phyloP scores from a whole-genome alignment of 2,329 filamentous ascomycete species.

The Diaporthe sp. region DNA sequence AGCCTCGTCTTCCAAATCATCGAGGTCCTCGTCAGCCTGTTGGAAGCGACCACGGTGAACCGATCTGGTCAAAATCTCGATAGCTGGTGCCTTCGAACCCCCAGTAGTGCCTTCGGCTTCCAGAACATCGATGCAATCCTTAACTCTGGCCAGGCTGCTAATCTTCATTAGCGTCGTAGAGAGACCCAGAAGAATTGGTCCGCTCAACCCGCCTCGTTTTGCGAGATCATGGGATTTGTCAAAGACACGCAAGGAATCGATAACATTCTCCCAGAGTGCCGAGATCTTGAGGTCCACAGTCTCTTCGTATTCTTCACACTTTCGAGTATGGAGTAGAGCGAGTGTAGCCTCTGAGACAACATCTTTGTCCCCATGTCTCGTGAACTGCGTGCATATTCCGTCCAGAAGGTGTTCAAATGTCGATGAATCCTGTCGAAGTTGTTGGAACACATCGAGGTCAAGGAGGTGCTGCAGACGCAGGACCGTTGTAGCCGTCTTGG shows the following conservation, averaged over 20 bases:
- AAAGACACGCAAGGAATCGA: conserved; percentile 79
- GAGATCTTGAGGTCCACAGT: conserved; percentile 84
- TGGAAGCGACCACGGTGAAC: conserved; percentile 80
- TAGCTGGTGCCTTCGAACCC: conserved; percentile 65
- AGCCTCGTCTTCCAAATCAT: conserved; percentile 84
- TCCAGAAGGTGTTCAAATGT: conserved; percentile 86
- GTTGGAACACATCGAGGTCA: conserved; percentile 88
- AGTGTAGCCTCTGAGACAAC: conserved; percentile 88
- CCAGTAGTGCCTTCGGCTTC: conserved; percentile 70
- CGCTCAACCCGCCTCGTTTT: conserved; percentile 76
- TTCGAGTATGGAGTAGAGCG: conserved; percentile 86
- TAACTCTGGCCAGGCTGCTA: conserved; percentile 83
- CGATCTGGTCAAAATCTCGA: conserved; percentile 80
- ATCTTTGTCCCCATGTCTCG: conserved; percentile 87
- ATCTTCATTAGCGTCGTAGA: conserved; percentile 83
- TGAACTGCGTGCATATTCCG: conserved; percentile 94
- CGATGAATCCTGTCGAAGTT: conserved; percentile 87
- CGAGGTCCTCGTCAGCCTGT: conserved; percentile 77
- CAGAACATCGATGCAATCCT: conserved; percentile 81
- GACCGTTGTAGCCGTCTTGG: conserved; percentile 87
- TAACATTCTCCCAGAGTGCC: conserved; percentile 86
- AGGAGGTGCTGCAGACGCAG: conserved; percentile 88
- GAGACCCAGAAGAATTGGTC: conserved; percentile 76
- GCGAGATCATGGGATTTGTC: conserved; percentile 80
- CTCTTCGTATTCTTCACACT: conserved; percentile 90